These are phyloP conservation scores for Silene latifolia DNA, from an alignment of 148 eudicot genomes.

Conservation along the genomic window DNA sequence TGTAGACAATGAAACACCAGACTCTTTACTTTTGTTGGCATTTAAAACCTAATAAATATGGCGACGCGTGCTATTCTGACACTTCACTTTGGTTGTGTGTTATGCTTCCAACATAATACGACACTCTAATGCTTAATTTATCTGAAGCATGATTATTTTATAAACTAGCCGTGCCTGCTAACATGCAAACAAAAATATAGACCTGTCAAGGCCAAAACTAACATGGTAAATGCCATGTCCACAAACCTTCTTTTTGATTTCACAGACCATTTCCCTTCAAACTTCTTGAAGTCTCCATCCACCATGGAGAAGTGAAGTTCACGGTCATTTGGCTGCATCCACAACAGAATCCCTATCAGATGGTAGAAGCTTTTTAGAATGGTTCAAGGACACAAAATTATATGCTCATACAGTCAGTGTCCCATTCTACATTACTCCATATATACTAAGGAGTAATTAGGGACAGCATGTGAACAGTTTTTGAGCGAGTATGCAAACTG, in stretches of 20 bases:
- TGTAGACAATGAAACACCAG: not conserved
- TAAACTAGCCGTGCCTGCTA: not conserved
- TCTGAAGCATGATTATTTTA: not conserved
- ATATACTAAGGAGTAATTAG: not conserved
- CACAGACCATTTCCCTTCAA: slow-evolving; percentile 94
- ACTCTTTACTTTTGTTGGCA: not conserved
- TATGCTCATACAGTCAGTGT: not conserved
- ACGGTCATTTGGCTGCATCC: slow-evolving; percentile 62
- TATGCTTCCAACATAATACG: not conserved
- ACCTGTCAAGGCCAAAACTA: not conserved
- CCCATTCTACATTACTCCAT: not conserved
- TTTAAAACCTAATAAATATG: not conserved
- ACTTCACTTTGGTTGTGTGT: not conserved
- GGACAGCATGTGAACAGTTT: not conserved
- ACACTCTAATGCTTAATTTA: not conserved
- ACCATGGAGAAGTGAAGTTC: slow-evolving; percentile 92
- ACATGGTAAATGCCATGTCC: not conserved
- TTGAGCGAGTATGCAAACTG: not conserved
- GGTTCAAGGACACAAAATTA: not conserved
- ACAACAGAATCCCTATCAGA: slow-evolving; percentile 13
- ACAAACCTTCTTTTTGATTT: slow-evolving; percentile 60
- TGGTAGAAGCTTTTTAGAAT: not conserved
- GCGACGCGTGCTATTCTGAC: not conserved
- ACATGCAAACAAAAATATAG: not conserved
- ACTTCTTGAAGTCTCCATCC: slow-evolving; percentile 98